These are phyloP conservation scores for Spathaspora sp. DNA, from an alignment of 1,139 yeast genomes.

Conservation along the genomic window DNA sequence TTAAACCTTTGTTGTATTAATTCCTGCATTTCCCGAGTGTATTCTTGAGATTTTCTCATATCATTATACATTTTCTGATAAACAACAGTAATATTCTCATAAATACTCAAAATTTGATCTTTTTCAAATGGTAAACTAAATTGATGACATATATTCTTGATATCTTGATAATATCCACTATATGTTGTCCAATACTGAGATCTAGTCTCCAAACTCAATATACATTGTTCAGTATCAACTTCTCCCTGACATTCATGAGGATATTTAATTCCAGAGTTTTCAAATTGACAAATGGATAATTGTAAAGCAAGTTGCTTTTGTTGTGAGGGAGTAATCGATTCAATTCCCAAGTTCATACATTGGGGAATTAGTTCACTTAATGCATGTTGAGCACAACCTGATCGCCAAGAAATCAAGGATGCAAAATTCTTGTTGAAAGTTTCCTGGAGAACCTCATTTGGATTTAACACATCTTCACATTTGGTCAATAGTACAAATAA, in stretches of 20 bases:
- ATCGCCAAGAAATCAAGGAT: conserved; percentile 8
- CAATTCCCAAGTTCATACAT: conserved; percentile 33
- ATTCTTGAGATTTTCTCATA: conserved; percentile 15
- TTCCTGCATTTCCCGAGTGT: conserved; percentile 13
- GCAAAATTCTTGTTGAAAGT: conserved; percentile 1
- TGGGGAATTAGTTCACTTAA: conserved; percentile 23
- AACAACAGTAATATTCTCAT: conserved; percentile 44
- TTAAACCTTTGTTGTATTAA: conserved; percentile 18
- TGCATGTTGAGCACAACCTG: conserved; percentile 28
- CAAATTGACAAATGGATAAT: conserved; percentile 56
- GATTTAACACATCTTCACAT: background rate
- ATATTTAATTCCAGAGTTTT: conserved; percentile 37
- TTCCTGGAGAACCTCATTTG: background rate
- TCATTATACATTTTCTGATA: conserved; percentile 23
- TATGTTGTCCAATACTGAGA: conserved; percentile 64
- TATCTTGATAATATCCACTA: conserved; percentile 54
- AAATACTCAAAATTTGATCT: conserved; percentile 47
- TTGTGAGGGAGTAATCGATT: conserved; percentile 25
- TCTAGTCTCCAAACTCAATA: conserved; percentile 36
- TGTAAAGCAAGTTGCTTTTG: conserved; percentile 46
- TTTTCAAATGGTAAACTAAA: conserved; percentile 53
- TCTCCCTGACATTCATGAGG: conserved; percentile 31
- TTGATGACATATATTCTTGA: conserved; percentile 49
- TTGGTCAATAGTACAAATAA: background rate
- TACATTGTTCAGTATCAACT: conserved; percentile 29